These are phyloP conservation scores for Quercus lobata DNA, from an alignment of 331 rosid species.

Conservation along the genomic window DNA sequence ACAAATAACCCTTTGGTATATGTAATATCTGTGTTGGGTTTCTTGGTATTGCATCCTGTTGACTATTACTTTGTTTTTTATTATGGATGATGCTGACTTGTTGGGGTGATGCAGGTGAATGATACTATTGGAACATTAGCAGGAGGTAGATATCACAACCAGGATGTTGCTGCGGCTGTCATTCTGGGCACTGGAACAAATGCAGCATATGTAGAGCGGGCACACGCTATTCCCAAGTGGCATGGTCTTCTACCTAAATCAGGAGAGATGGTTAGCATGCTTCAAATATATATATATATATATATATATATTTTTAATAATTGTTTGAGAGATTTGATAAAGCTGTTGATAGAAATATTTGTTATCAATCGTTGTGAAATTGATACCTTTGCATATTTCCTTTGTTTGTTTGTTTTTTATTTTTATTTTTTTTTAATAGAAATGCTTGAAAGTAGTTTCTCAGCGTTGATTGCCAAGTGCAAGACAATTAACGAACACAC, in stretches of 20 bases:
- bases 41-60: not conserved
- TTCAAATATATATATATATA: slow-evolving; percentile 5
- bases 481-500: not conserved
- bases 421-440: not conserved
- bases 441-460: not conserved
- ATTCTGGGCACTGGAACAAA: slow-evolving; percentile 98
- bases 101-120: slow-evolving; percentile 60
- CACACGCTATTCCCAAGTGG: slow-evolving; percentile 93
- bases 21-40: slow-evolving; percentile 15
- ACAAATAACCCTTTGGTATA: slow-evolving; percentile 8
- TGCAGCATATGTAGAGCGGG: slow-evolving; percentile 91
- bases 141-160: slow-evolving; percentile 72
- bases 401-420: no score
- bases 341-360: no score
- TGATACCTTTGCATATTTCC: not conserved
- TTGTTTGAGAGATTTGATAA: no score
- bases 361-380: not conserved
- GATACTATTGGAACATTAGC: slow-evolving; percentile 98
- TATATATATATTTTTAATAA: no score
- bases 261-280: slow-evolving; percentile 72
- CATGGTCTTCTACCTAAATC: slow-evolving; percentile 83
- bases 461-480: not conserved
- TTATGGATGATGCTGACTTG: slow-evolving; percentile 22
- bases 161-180: slow-evolving; percentile 79
- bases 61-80: not conserved